Conservation (phyloP, 495 filamentous ascomycete genomes). For the Xylaria curta region DNA sequence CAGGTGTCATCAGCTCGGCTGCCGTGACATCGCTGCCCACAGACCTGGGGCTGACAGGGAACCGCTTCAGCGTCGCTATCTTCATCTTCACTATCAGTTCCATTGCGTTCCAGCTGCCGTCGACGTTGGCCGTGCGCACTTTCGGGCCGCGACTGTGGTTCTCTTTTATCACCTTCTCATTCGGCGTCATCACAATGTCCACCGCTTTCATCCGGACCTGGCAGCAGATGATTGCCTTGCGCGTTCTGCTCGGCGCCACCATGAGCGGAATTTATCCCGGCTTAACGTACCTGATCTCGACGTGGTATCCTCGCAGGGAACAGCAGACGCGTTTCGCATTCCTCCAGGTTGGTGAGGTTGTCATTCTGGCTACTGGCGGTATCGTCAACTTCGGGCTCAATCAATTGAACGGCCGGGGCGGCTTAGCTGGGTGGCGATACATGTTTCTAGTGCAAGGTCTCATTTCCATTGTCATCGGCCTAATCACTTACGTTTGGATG, state of each 20-base stretch:
- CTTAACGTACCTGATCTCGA: slow-evolving; percentile 71
- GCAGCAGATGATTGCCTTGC: slow-evolving; percentile 75
- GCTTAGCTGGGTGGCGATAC: slow-evolving; percentile 75
- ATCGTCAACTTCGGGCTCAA: slow-evolving; percentile 78
- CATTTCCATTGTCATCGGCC: slow-evolving; percentile 68
- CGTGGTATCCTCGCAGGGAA: slow-evolving; percentile 75
- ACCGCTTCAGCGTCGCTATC: slow-evolving; percentile 73
- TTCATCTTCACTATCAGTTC: slow-evolving; percentile 81
- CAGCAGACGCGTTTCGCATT: slow-evolving; percentile 79
- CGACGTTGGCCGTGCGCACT: slow-evolving; percentile 71
- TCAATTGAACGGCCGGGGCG: slow-evolving; percentile 62
- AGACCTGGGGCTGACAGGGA: slow-evolving; percentile 69
- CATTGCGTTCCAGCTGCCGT: slow-evolving; percentile 77
- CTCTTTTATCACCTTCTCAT: slow-evolving; percentile 67
- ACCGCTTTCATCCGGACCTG: slow-evolving; percentile 74
- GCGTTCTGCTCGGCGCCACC: slow-evolving; percentile 72
- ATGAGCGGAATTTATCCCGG: slow-evolving; percentile 77
- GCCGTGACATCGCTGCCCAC: slow-evolving; percentile 75
- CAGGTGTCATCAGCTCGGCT: slow-evolving; percentile 77
- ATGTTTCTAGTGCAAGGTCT: slow-evolving; percentile 74
- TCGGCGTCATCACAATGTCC: slow-evolving; percentile 74
- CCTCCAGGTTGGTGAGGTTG: slow-evolving; percentile 71
- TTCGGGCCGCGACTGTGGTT: slow-evolving; percentile 76
- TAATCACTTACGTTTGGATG: slow-evolving; percentile 80
- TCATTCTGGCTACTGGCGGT: slow-evolving; percentile 71